Evolutionary conservation across 257 asterid genomes (phyloP).

Genomic region (Avicennia marina): DNA sequence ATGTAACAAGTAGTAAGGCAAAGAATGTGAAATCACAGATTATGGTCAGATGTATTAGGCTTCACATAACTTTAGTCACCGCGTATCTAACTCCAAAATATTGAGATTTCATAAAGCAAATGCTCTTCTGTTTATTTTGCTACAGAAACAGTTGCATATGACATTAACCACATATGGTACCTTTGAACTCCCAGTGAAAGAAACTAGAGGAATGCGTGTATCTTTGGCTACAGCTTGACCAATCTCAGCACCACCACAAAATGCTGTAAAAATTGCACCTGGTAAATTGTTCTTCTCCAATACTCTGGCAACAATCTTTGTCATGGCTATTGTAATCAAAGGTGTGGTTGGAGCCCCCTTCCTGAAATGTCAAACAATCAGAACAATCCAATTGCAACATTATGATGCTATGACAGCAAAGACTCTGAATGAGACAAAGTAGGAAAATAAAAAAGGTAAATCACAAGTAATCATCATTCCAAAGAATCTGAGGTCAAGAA

Average conservation of each 20-base stretch:
- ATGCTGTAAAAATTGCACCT: conserved; percentile 87
- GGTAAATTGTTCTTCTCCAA: conserved; percentile 90
- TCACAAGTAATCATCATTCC: not conserved
- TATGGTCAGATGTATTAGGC: not conserved
- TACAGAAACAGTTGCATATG: not conserved
- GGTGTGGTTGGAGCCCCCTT: conserved; percentile 99
- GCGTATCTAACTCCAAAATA: too few species aligned
- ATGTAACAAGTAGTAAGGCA: too few species aligned
- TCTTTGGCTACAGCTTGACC: conserved; percentile 96
- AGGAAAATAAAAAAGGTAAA: not conserved
- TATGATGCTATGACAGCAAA: too few species aligned
- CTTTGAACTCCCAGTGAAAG: conserved; percentile 96
- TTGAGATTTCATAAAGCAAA: too few species aligned
- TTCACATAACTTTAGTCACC: not conserved
- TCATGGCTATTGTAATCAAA: conserved; percentile 79
- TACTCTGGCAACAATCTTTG: conserved; percentile 82
- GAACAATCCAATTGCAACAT: conserved; percentile 9
- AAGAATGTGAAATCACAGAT: not conserved
- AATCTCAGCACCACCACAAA: conserved; percentile 92
- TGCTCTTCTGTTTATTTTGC: too few species aligned
- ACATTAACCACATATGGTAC: conserved; percentile 25
- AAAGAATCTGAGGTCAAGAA: conserved; percentile 1
- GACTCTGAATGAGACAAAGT: too few species aligned
- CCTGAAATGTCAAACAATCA: conserved; percentile 39
- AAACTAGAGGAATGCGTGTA: conserved; percentile 78